Percentiles rank a stretch among this genome's conserved stretches.
Evolutionary conservation across 1,284 basidiomycete genomes (phyloP).

Genomic region (Pascua sp.): DNA sequence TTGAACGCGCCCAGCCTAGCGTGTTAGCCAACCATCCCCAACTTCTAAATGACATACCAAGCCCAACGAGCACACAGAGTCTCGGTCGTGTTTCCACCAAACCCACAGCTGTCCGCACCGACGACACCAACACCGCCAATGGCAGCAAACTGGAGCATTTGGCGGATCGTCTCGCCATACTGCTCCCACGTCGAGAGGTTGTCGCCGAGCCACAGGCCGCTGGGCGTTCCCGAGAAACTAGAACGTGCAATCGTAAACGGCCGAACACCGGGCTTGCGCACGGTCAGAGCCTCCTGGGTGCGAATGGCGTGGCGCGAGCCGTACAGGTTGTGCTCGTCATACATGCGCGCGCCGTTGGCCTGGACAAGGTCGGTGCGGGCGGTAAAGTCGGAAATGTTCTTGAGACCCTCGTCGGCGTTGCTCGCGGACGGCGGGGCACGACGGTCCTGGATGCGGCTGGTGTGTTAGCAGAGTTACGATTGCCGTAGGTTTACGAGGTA

Average conservation of each 20-base stretch:
- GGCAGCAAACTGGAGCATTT: constrained; percentile 16
- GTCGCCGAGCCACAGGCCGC: constrained; percentile 63
- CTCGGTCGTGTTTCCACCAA: constrained; percentile 66
- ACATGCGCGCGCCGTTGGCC: constrained; percentile 62
- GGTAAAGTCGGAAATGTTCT: constrained; percentile 33
- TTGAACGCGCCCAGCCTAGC: constrained; percentile 58
- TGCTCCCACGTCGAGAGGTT: constrained; percentile 58
- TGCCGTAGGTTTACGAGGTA: background rate
- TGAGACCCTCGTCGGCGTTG: constrained; percentile 17
- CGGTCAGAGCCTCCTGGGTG: constrained; percentile 61
- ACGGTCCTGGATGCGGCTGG: constrained; percentile 20
- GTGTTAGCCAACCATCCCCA: constrained; percentile 52
- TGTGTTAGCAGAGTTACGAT: background rate
- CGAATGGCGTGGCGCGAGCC: constrained; percentile 67
- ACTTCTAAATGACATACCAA: constrained; percentile 1
- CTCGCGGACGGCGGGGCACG: constrained; percentile 21
- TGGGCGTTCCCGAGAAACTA: constrained; percentile 62
- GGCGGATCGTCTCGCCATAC: constrained; percentile 10
- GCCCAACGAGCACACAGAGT: constrained; percentile 73
- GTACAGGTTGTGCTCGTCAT: constrained; percentile 63
- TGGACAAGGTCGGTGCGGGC: constrained; percentile 56
- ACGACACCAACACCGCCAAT: constrained; percentile 54
- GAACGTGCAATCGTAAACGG: constrained; percentile 68
- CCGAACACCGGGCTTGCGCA: constrained; percentile 59
- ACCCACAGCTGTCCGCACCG: constrained; percentile 63